Base-by-base conservation (phyloP, 768 basidiomycete species). In the Lactarius akahatsu region DNA sequence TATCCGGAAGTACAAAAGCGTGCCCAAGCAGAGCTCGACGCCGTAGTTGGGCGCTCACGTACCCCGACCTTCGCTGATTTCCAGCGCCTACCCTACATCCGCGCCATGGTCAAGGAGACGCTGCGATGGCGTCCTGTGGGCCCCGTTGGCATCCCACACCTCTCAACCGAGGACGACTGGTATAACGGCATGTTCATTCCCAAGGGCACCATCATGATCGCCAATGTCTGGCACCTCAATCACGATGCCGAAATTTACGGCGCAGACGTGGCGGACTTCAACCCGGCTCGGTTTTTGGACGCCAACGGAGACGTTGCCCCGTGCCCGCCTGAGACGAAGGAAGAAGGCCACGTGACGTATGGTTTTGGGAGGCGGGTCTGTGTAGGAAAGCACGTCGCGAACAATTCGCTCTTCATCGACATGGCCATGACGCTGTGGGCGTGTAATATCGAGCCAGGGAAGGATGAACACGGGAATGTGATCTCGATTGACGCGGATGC, bases 201-300 rank as follows among this genome's bases (percentile, higher is more conserved):
- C 2, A 74, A 72, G 28, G 78, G 77, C 16, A 76, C 77, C 2
- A 71, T 77, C 2, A 70, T 78, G 23, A 67, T 78, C 56, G 69
- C 71, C 10, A 77, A 77, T 54, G 59, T 71, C 50, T 78, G 59
- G 62, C 60, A 52, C 28, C 67, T 74, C 52, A 73, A 75, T 63
- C 65, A 61, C 26, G 71, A 75, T 32, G 65, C 71, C 11, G 66
- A 68, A 7, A 68, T 75, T 15, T 76, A 72, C 52, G 74, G 73
- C 10, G 58, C 63, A 13, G 70, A 75, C 47, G 65, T 43, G 8
- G 64, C 64, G 9, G n/a, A 58, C 13, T 75, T 75, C 59, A 50
- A 67, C 34, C 74, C 74, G 2, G 65, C 47, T 13, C 60, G 76
- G 15, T 62, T 70, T 64, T 69, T 77, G 11, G 73, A 75, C 55